Evolutionary conservation across 2,329 filamentous ascomycete species (phyloP).

Genomic region (Diaporthe ampelina): DNA sequence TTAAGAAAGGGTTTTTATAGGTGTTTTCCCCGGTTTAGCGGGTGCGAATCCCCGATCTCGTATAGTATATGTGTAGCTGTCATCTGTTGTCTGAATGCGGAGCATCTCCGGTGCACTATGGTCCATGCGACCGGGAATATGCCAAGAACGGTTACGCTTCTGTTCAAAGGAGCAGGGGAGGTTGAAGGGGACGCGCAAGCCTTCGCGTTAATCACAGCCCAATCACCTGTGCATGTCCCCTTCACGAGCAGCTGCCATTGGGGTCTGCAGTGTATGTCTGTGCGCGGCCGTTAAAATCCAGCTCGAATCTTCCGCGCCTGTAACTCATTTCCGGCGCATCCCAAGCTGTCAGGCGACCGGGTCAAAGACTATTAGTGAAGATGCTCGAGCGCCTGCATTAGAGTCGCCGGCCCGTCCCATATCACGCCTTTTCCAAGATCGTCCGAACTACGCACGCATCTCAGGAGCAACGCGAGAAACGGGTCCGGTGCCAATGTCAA

Average conservation of each 20-base stretch:
- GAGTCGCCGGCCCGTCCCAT: conserved; percentile 16
- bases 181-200: conserved; percentile 2
- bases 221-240: conserved; percentile 25
- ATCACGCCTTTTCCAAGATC: not conserved
- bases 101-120: conserved; percentile 2
- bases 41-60: no score
- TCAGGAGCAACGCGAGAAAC: not conserved
- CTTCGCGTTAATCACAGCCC: conserved; percentile 18
- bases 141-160: conserved; percentile 8
- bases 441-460: not conserved
- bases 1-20: no score
- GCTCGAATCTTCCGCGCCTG: not conserved
- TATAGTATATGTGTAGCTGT: not conserved
- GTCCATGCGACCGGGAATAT: not conserved
- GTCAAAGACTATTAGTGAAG: not conserved
- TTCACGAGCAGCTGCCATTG: conserved; percentile 1
- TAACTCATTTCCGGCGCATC: not conserved
- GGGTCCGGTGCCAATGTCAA: not conserved
- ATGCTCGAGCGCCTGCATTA: conserved; percentile 18
- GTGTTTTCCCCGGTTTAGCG: no score
- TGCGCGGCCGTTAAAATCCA: not conserved
- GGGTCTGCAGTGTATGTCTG: not conserved
- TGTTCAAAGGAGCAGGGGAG: conserved; percentile 6
- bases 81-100: not conserved
- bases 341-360: not conserved